Evolutionary conservation across 129 eudicot species (phyloP), one percentile per base, ranked within the genome.

Genomic region (Flaveria ramosissima): DNA sequence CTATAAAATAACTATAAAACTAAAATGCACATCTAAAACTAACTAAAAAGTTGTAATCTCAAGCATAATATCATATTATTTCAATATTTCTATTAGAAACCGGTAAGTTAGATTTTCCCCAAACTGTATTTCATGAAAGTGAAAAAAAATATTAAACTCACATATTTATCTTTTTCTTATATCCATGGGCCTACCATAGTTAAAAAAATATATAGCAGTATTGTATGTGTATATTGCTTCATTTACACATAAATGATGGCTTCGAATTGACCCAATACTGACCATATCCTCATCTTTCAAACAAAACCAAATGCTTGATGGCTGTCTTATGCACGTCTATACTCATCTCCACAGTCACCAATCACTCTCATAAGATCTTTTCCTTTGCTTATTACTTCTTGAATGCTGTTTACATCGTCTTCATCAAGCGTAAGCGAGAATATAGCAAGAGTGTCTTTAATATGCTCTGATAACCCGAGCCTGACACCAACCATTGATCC

Each of bases 331-430:
- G 87, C 86, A 63, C 96, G 96, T 52, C 98, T 83, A 70, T 94
- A 94, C 77, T 94, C 98, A 80, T 94, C 98, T 55, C 98, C 98
- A 78, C 99, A 95, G 69, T 95, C 99, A 27, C 99, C 99, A 78
- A 95, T 95, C 43, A 95, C 78, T 78, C 75, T 80, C 74, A 84
- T 78, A 20, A 95, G 90, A 85, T 95, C 94, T 79, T 84, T 95
- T 39, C 99, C 99, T 68, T 88, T 95, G 71, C 77, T 79, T 16
- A 91, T 48, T 30, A 85, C 96, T 75, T 89, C 86, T 62, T 27
- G 71, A 59, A 91, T 91, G 80, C 87, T 86, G 82, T 41, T 83
- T 1, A 86, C 75, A 78, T 92, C 97, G 46, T 95, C 97, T 73
- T 86, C 95, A 79, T 92, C 99, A 68, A 95, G 92, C 60, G 36